These are phyloP conservation scores for Steccherinum ochraceum DNA, from an alignment of 768 basidiomycete species.

Conservation along the genomic window DNA sequence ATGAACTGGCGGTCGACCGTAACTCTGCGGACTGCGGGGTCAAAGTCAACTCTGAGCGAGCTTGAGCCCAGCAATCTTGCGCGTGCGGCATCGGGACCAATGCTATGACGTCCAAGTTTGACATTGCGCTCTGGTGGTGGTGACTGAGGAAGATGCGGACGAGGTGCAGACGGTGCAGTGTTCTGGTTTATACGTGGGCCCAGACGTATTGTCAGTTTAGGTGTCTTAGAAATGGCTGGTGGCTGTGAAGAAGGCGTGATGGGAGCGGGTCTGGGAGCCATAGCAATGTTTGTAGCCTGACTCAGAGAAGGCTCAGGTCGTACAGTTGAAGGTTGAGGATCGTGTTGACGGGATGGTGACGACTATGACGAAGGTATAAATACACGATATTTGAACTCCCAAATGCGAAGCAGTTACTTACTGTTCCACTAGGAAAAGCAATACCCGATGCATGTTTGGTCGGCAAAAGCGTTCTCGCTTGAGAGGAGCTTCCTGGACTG, in stretches of 20 bases:
- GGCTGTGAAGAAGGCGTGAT: background rate
- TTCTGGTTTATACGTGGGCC: background rate
- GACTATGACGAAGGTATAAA: too few relatives aligned
- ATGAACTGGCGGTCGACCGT: constrained; percentile 8
- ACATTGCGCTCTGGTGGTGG: background rate
- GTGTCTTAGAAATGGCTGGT: background rate
- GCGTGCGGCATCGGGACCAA: background rate
- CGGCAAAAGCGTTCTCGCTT: too few relatives aligned
- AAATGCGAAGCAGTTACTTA: too few relatives aligned
- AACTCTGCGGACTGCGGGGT: constrained; percentile 2
- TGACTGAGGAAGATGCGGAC: background rate
- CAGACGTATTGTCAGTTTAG: too few relatives aligned
- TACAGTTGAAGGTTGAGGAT: too few relatives aligned
- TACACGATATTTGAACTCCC: too few relatives aligned
- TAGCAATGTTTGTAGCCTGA: too few relatives aligned
- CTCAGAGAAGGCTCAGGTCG: too few relatives aligned
- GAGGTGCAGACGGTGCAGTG: background rate
- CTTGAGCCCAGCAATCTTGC: background rate
- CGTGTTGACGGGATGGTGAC: too few relatives aligned
- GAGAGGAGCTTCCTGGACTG: too few relatives aligned
- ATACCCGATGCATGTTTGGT: too few relatives aligned
- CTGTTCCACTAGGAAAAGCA: too few relatives aligned
- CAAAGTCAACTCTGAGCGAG: constrained; percentile 6
- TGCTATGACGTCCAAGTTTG: background rate
- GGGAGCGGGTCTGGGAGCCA: background rate